Conservation (phyloP, 441 rosid genomes). For the Pelargonium cotyledonis region DNA sequence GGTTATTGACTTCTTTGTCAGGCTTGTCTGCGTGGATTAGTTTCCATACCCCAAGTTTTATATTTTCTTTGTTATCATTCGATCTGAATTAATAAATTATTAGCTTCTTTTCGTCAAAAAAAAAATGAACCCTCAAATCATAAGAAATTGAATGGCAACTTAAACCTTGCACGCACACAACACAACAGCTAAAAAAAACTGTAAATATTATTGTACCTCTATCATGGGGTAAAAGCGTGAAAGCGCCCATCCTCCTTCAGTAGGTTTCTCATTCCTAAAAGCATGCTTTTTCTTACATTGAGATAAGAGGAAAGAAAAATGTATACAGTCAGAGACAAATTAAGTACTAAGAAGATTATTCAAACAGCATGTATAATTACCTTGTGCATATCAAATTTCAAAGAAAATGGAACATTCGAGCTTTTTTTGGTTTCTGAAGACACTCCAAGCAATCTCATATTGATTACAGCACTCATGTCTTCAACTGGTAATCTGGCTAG, state of each 20-base stretch:
- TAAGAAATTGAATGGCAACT: no score
- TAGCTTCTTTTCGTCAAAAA: no score
- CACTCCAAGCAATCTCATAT: constrained; percentile 84
- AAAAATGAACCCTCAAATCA: no score
- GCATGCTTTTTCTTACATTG: constrained; percentile 70
- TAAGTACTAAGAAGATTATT: no score
- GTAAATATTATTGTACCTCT: constrained; percentile 45
- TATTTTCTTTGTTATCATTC: no score
- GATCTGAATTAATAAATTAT: no score
- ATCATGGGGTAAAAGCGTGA: constrained; percentile 94
- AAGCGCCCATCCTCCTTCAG: constrained; percentile 73
- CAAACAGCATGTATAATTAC: constrained; percentile 26
- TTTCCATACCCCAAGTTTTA: no score
- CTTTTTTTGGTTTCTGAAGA: constrained; percentile 58
- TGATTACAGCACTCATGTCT: constrained; percentile 79
- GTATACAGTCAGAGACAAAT: background rate
- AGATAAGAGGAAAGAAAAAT: constrained; percentile 6
- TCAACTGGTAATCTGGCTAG: constrained; percentile 72
- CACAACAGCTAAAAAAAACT: no score
- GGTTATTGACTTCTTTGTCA: no score
- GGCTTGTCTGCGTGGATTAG: no score
- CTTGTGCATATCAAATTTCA: constrained; percentile 86
- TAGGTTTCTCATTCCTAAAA: constrained; percentile 74
- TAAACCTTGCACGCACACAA: no score
- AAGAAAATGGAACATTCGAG: constrained; percentile 44